phyloP scores from a whole-genome alignment of 164 flowering plant genomes.

The Stephania cephalantha region DNA sequence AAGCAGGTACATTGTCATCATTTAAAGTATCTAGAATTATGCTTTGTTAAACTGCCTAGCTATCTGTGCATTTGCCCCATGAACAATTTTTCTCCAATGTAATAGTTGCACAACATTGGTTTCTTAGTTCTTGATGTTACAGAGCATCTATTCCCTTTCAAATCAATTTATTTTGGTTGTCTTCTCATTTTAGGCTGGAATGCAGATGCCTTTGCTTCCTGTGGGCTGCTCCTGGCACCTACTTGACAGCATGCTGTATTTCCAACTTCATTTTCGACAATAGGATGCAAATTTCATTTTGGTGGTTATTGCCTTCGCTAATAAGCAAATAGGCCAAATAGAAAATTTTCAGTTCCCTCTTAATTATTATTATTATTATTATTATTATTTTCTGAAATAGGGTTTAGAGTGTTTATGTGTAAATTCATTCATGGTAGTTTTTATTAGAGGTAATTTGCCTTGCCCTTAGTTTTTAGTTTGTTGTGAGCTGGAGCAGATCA shows the following conservation, averaged over 20 bases:
- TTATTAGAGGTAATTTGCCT: background rate
- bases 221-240: background rate
- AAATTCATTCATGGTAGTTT: background rate
- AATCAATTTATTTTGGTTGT: background rate
- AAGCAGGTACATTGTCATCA: slow-evolving; percentile 43
- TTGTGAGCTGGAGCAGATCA: no score
- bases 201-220: background rate
- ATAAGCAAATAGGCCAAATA: no score
- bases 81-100: background rate
- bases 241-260: background rate
- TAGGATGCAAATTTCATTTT: background rate
- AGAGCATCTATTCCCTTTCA: background rate
- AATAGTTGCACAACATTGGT: background rate
- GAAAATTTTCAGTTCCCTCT: background rate
- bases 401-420: background rate
- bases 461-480: background rate
- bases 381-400: no score
- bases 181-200: background rate
- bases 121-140: background rate
- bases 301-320: background rate
- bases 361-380: no score
- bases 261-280: background rate
- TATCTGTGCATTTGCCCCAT: background rate
- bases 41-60: background rate
- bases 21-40: background rate